Evolutionary conservation across 2,329 filamentous ascomycete genomes (phyloP), one percentile per base, ranked within the genome.

Genomic region (Sclerotinia minor): DNA sequence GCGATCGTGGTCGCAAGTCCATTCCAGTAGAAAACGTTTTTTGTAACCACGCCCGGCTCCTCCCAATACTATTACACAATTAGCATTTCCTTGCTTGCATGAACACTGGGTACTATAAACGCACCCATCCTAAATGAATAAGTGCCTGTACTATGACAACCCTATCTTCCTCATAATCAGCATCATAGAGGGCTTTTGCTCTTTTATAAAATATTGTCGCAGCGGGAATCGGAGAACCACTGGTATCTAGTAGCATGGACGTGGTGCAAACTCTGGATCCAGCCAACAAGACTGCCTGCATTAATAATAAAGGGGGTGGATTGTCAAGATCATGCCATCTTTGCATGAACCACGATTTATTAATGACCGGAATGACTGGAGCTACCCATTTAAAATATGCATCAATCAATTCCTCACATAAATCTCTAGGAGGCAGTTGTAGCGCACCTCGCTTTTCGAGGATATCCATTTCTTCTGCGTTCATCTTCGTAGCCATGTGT

Each of bases 1-100:
- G 94, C 94, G 50, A 98, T 93, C 59, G 97, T 94, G 59, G 93
- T 96, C 58, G 94, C 94, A 57, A 97, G 93, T 71, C 94, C 86
- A 68, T 90, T 97, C 94, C 94, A 98, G 81, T 98, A 98, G 77
- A 98, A 98, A n/a, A 98, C 94, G 74, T 98, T 98, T 78, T 97
- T 97, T 6, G 95, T 98, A 29, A 98, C 94, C 79, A 98, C 94
- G 81, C 98, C 94, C 8, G 94, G 94, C 0, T 94, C 94, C 80
- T 98, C 94, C 94, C 94, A 98, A 79, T 97, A 98, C 94, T 94
- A 49, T 45, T 44, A 5, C 21, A 19, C 5, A 47, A 21, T 65
- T 21, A 65, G 29, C 32, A 49, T 49, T 35, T n/a, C 17, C n/a
- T 15, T 17, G 19, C 26, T 49, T 29, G 13, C 3, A 26, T 17